Conservation (phyloP, 2,329 filamentous ascomycete species). For the Parastagonospora nodorum region DNA sequence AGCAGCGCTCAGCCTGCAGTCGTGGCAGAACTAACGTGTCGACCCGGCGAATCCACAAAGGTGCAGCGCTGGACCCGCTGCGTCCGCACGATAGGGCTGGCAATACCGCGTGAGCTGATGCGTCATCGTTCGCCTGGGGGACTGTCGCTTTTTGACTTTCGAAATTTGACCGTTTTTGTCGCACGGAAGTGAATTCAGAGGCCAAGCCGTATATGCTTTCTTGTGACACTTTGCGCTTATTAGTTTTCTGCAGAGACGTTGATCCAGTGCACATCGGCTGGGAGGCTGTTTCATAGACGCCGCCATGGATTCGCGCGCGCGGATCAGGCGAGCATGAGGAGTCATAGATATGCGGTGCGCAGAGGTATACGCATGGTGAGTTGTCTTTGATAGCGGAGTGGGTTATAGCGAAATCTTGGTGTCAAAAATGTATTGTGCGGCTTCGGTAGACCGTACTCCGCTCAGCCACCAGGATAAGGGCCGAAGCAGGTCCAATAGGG, state of each 20-base stretch:
- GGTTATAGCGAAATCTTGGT: conserved; percentile 28
- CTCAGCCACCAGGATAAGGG: conserved; percentile 24
- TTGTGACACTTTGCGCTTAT: conserved; percentile 1
- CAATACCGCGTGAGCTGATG: conserved; percentile 31
- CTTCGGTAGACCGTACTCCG: conserved; percentile 30
- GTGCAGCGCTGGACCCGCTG: conserved; percentile 24
- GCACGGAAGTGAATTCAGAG: conserved; percentile 1
- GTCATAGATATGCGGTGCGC: conserved; percentile 34
- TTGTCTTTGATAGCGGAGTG: conserved; percentile 40
- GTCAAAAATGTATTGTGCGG: conserved; percentile 34
- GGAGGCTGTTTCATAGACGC: conserved; percentile 4
- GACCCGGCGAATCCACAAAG: conserved; percentile 31
- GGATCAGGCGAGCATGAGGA: conserved; percentile 37
- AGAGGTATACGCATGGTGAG: conserved; percentile 44
- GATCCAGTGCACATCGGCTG: neutral
- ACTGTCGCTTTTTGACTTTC: conserved; percentile 1
- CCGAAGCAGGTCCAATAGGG: conserved; percentile 35
- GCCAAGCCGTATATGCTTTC: conserved; percentile 6
- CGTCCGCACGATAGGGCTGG: conserved; percentile 33
- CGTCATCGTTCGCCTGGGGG: conserved; percentile 27
- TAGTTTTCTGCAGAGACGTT: conserved; percentile 1
- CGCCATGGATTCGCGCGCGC: conserved; percentile 20
- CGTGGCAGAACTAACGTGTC: conserved; percentile 41
- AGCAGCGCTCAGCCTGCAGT: conserved; percentile 35
- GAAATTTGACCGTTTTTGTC: conserved; percentile 2